Evolutionary conservation across 331 rosid species (phyloP), one percentile per base, ranked within the genome.

Genomic region (Quercus lobata): DNA sequence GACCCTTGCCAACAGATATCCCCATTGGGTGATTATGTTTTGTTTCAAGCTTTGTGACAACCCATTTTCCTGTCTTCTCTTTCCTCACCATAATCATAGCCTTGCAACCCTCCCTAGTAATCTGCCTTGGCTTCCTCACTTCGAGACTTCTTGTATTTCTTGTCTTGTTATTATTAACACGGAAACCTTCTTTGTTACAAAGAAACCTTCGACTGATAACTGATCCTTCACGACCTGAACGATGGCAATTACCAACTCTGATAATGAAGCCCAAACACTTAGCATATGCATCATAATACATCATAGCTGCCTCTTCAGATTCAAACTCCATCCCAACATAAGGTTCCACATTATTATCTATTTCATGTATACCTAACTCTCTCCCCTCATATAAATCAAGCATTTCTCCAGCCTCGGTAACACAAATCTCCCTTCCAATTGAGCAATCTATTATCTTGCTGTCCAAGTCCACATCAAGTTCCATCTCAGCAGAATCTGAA

Each of bases 101-200:
- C 53, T 74, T 74, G 77, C 77, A 74, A 6, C 77, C 77, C 53
- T 56, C 77, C 63, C 77, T 74, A 19, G 77, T 74, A 30, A 29
- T 37, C 77, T 56, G 52, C 68, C 77, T 74, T 25, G 69, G 55
- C 66, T 32, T 74, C 69, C 77, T 74, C 25, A 34, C 77, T 56
- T 74, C 77, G 16, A 35, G 68, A 49, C 52, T 34, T 57, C 35
- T 74, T 34, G 77, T 49, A 49, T 49, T 49, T 49, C 54, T 49
- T 49, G 54, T 49, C 54, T 49, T 30, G 21, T 57, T 57, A 30
- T 57, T 74, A 74, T 74, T 74, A 58, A 56, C 54, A 74, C 77
- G 77, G 34, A 74, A 74, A 56, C 77, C 77, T 57, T 74, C 77
- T 74, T 74, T 74, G 69, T 74, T 74, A 57, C 77, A 74, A n/a